Conservation (phyloP, 495 filamentous ascomycete genomes). For the Saxophila tyrrhenica region DNA sequence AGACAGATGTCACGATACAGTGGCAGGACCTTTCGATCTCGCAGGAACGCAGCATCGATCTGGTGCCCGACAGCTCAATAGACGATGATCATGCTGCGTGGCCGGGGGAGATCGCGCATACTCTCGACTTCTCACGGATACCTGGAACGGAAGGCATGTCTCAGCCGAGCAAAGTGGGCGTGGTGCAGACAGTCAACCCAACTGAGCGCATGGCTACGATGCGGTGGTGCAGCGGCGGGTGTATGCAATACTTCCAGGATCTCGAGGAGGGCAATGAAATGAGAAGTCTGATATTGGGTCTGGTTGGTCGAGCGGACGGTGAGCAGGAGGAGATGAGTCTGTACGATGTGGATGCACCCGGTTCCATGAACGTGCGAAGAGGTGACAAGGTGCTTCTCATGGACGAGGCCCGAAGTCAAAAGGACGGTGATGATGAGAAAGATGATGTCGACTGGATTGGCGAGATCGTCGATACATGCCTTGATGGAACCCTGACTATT, state of each 20-base stretch:
- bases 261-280: slow-evolving; percentile 27
- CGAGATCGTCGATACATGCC: slow-evolving; percentile 42
- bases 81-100: slow-evolving; percentile 44
- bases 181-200: slow-evolving; percentile 48
- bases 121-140: slow-evolving; percentile 29
- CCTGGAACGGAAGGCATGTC: slow-evolving; percentile 9
- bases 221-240: slow-evolving; percentile 40
- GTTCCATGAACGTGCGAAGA: slow-evolving; percentile 33
- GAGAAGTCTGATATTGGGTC: slow-evolving; percentile 26
- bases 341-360: slow-evolving; percentile 42
- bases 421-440: neutral
- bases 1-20: slow-evolving; percentile 39
- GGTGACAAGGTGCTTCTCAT: slow-evolving; percentile 42
- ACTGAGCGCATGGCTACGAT: slow-evolving; percentile 43
- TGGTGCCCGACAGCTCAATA: slow-evolving; percentile 38
- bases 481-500: slow-evolving; percentile 44
- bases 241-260: slow-evolving; percentile 28
- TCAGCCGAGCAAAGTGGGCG: slow-evolving; percentile 38
- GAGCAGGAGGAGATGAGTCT: slow-evolving; percentile 41
- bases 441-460: slow-evolving; percentile 40
- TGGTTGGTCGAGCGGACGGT: slow-evolving; percentile 34
- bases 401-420: neutral
- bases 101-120: slow-evolving; percentile 47
- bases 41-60: slow-evolving; percentile 29
- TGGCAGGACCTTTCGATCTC: slow-evolving; percentile 51